Conservation (phyloP, 2,329 filamentous ascomycete genomes). For the Fusarium secorum region DNA sequence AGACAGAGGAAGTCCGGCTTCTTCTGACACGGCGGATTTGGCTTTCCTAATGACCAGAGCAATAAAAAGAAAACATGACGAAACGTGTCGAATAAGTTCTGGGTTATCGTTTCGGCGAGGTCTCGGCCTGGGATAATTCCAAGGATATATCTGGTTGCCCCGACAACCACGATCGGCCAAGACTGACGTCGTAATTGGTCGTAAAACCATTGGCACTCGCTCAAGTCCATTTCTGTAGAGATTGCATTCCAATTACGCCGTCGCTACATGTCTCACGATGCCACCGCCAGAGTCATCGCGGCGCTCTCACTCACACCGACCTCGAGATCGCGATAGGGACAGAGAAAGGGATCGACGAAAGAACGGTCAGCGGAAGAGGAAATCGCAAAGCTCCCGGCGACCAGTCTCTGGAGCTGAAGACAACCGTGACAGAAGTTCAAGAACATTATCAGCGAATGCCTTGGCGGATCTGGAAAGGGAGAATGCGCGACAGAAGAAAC, state of each 20-base stretch:
- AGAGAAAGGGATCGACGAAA: conserved; percentile 35
- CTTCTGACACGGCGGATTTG: neutral
- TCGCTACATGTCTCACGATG: conserved; percentile 42
- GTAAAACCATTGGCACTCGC: conserved; percentile 17
- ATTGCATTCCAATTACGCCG: conserved; percentile 40
- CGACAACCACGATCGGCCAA: neutral
- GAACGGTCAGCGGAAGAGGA: conserved; percentile 49
- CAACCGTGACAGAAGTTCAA: conserved; percentile 40
- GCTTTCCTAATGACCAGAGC: neutral
- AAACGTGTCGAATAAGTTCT: neutral
- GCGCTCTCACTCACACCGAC: conserved; percentile 40
- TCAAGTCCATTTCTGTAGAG: conserved; percentile 13
- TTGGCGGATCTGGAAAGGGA: conserved; percentile 71
- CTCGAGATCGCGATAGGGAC: conserved; percentile 35
- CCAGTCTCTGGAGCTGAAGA: conserved; percentile 48
- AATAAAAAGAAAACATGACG: neutral
- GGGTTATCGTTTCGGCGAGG: neutral
- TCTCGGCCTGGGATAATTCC: neutral
- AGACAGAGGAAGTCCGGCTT: neutral
- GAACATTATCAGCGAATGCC: conserved; percentile 59
- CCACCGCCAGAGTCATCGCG: conserved; percentile 48
- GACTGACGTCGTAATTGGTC: conserved; percentile 4
- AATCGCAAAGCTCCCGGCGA: conserved; percentile 44
- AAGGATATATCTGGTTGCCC: neutral
- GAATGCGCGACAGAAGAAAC: conserved; percentile 59